These are phyloP conservation scores for Ogataea haglerorum DNA, from an alignment of 805 yeast species.

Conservation along the genomic window DNA sequence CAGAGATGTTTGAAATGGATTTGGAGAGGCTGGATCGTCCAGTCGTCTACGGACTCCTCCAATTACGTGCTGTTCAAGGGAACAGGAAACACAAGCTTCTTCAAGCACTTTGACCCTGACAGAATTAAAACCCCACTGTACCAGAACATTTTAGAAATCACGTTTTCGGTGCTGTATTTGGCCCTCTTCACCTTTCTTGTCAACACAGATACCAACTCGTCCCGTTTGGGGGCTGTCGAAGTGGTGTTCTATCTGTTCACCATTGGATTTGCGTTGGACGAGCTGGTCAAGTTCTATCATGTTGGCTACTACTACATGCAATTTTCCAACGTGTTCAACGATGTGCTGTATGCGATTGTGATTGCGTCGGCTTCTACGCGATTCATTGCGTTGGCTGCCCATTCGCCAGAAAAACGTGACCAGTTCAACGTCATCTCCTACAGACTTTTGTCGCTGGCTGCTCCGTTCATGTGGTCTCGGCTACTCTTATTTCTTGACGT, in stretches of 20 bases:
- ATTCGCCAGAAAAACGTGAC: slow-evolving; percentile 24
- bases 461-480: slow-evolving; percentile 86
- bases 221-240: slow-evolving; percentile 46
- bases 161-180: slow-evolving; percentile 62
- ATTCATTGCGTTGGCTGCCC: slow-evolving; percentile 36
- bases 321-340: slow-evolving; percentile 79
- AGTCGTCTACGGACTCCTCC: slow-evolving; percentile 64
- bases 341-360: slow-evolving; percentile 57
- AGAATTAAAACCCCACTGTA: slow-evolving; percentile 82
- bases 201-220: slow-evolving; percentile 48
- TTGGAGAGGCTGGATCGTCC: slow-evolving; percentile 93
- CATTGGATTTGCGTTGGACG: slow-evolving; percentile 64
- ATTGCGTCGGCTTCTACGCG: slow-evolving; percentile 54
- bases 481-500: slow-evolving; percentile 74
- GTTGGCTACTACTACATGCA: slow-evolving; percentile 70
- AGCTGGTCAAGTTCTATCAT: slow-evolving; percentile 65
- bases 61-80: slow-evolving; percentile 64
- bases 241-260: slow-evolving; percentile 61
- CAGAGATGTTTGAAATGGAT: slow-evolving; percentile 86
- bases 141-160: slow-evolving; percentile 70
- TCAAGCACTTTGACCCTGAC: slow-evolving; percentile 73
- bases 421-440: slow-evolving; percentile 42
- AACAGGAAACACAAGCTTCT: slow-evolving; percentile 50
- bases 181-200: slow-evolving; percentile 59
- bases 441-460: slow-evolving; percentile 70